Percentiles rank a stretch among this genome's conserved stretches.
Conservation (phyloP, 345 rosid species). For the Corymbia maculata region DNA sequence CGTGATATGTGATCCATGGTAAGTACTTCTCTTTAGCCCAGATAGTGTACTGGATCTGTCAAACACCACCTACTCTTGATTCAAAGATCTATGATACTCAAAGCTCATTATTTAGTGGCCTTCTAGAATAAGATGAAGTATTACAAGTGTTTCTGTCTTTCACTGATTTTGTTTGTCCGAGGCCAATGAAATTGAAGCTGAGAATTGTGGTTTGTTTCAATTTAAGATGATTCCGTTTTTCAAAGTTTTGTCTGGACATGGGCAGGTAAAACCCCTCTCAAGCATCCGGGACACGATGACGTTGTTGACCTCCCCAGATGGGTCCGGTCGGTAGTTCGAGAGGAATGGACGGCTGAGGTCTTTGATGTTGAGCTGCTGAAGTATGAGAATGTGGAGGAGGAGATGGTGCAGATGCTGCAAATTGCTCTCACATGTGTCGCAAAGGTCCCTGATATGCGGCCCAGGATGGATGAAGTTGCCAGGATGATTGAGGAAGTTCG, state of each 20-base stretch:
- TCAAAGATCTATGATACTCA: not conserved
- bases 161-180: not conserved
- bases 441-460: constrained; percentile 47
- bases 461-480: constrained; percentile 54
- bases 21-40: not conserved
- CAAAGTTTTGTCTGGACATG: not conserved
- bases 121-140: not conserved
- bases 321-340: constrained; percentile 78
- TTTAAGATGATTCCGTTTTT: not conserved
- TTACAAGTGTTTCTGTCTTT: not conserved
- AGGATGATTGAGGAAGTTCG: constrained; percentile 58
- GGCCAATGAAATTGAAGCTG: not conserved
- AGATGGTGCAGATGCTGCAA: constrained; percentile 88
- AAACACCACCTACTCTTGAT: not conserved
- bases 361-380: constrained; percentile 72
- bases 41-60: not conserved
- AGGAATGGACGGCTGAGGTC: constrained; percentile 90
- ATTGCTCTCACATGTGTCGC: constrained; percentile 60
- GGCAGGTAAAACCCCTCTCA: constrained; percentile 42
- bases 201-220: not conserved
- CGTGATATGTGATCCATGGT: not conserved
- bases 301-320: constrained; percentile 72
- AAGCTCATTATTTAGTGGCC: not conserved
- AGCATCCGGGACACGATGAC: constrained; percentile 43
- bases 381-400: constrained; percentile 56